Base-by-base conservation (phyloP, 2,329 filamentous ascomycete species). In the Nemania diffusa region DNA sequence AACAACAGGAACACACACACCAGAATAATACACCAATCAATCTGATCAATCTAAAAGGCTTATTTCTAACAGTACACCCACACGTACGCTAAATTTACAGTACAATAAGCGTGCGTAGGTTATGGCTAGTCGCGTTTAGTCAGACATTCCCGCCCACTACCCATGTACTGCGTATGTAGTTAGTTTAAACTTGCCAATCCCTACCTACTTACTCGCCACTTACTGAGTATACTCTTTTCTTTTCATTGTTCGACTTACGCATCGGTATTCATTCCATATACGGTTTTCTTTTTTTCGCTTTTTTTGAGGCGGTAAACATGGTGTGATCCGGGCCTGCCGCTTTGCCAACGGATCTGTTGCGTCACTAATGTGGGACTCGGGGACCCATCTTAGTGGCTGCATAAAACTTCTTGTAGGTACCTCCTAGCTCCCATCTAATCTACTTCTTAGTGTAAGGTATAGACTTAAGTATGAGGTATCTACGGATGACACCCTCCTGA, bases 331-430 rank as follows among this genome's bases (percentile, higher is more conserved):
- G 64, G 11, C 2, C 24, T 50, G 29, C 64, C 59, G 59, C 20
- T 27, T 60, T 51, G 60, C 64, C 42, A 64, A 57, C 61, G 52
- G 34, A 61, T 44, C 32, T 26, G 24, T 58, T 34, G 24, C 57
- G 32, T 68, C 58, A 62, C 48, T 53, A 56, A 24, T 57, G 48
- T 51, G 67, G 63, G 66, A 29, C 58, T 56, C 44, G 27, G 32
- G 57, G 29, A 17, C 13, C 17, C 52, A 46, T 63, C 13, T 50
- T 46, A 62, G 56, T 64, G 61, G 61, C 48, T 58, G 61, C 53
- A 46, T 56, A 48, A 27, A 9, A 7, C 17, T 44, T 40, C 40
- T 44, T 40, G 29, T 32, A 32, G 29, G 29, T 32, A 32, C 29
- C 9, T 32, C n/a, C n/a, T n/a, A n/a, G n/a, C n/a, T n/a, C n/a